phyloP scores from a whole-genome alignment of 1,139 yeast species.

The Candida sanyaensis region DNA sequence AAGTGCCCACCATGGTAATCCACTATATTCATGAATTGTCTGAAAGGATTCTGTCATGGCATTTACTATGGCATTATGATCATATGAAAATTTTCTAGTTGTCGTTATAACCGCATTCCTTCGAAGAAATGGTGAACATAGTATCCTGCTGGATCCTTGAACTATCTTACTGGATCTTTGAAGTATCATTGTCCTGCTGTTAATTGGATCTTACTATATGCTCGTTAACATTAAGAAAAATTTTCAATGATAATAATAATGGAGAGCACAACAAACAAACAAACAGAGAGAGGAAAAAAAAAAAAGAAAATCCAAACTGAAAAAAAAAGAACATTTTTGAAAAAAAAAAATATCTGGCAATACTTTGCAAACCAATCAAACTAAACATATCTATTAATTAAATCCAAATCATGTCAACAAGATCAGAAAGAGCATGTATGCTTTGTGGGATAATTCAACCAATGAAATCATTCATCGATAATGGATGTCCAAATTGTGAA shows the following conservation, averaged over 20 bases:
- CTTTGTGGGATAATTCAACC: slow-evolving; percentile 91
- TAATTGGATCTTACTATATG: not conserved
- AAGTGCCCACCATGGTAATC: slow-evolving; percentile 81
- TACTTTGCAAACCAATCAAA: not conserved
- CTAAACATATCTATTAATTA: not conserved
- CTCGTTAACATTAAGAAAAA: not conserved
- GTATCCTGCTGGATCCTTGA: not conserved
- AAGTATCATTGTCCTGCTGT: not conserved
- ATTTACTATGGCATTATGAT: slow-evolving; percentile 22
- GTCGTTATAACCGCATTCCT: not conserved
- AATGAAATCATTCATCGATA: slow-evolving; percentile 66
- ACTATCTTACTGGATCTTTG: slow-evolving; percentile 1
- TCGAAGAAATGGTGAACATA: not conserved
- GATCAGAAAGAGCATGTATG: slow-evolving; percentile 95
- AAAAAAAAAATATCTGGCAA: not conserved
- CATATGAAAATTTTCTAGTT: slow-evolving; percentile 13
- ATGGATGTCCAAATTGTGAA: slow-evolving; percentile 98
- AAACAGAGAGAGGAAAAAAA: slow-evolving; percentile 3
- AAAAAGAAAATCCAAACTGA: not conserved
- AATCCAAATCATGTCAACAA: slow-evolving; percentile 46
- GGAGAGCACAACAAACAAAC: not conserved
- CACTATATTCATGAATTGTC: slow-evolving; percentile 52
- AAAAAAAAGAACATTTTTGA: not conserved
- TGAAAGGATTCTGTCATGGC: slow-evolving; percentile 47
- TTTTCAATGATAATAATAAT: not conserved